A percentile compares a stretch with the other conserved stretches of the same genome.
phyloP scores from a whole-genome alignment of 208 protist genomes.

The Balamuthia mandrillaris region DNA sequence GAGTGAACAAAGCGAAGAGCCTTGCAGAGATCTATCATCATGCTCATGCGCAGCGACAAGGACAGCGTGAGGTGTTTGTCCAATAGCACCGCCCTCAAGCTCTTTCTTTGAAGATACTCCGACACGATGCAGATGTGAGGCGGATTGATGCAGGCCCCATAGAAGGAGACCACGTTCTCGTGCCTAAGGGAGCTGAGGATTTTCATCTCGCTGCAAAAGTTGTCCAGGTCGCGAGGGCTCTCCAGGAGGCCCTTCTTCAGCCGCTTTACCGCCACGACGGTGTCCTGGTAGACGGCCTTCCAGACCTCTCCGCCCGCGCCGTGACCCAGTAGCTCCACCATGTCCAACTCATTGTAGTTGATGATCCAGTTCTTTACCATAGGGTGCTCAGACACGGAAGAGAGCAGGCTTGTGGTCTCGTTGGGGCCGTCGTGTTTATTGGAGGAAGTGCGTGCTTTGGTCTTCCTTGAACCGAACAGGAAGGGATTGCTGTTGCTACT shows the following conservation, averaged over 20 bases:
- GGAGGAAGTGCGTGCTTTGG: too few species aligned
- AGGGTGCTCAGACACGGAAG: too few species aligned
- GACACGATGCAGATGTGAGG: slow-evolving; percentile 31
- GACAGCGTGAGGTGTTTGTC: neutral
- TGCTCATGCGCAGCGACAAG: neutral
- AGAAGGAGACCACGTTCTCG: slow-evolving; percentile 24
- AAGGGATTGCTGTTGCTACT: too few species aligned
- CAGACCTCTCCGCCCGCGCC: slow-evolving; percentile 11
- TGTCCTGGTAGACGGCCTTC: slow-evolving; percentile 32
- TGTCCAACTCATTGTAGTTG: neutral
- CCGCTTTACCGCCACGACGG: slow-evolving; percentile 13
- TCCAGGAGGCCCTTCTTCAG: slow-evolving; percentile 30
- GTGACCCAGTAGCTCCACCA: neutral
- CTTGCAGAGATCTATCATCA: slow-evolving; percentile 28
- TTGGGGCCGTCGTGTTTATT: too few species aligned
- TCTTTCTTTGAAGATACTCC: slow-evolving; percentile 27
- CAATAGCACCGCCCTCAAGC: slow-evolving; percentile 14
- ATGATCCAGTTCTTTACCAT: neutral
- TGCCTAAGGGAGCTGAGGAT: slow-evolving; percentile 25
- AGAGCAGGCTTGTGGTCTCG: too few species aligned
- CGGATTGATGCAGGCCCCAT: slow-evolving; percentile 16
- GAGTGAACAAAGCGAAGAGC: neutral
- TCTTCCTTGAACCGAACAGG: too few species aligned
- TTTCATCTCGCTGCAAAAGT: slow-evolving; percentile 24
- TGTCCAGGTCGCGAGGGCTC: neutral